Conservation (phyloP, 2,329 filamentous ascomycete species). For the Xylaria sp. region DNA sequence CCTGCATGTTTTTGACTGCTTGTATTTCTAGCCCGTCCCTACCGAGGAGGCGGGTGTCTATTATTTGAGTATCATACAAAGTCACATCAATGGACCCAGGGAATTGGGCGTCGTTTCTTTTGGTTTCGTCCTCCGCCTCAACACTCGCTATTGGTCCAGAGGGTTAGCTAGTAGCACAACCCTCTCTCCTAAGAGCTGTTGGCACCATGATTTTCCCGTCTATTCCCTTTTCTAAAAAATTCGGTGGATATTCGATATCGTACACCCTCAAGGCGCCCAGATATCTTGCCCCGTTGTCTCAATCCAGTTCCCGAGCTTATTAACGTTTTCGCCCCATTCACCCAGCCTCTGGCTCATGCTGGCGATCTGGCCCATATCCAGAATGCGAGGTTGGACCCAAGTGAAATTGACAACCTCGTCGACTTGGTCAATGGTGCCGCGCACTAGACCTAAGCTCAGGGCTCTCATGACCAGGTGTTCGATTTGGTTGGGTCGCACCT, state of each 20-base stretch:
- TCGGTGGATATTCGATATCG: background rate
- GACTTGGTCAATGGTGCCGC: conserved; percentile 96
- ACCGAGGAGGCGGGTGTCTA: conserved; percentile 27
- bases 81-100: background rate
- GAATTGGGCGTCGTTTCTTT: conserved; percentile 6
- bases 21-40: conserved; percentile 25
- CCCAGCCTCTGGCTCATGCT: conserved; percentile 88
- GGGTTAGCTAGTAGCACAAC: background rate
- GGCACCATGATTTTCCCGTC: conserved; percentile 1
- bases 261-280: conserved; percentile 74
- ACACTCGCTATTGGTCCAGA: conserved; percentile 5
- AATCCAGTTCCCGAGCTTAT: conserved; percentile 96
- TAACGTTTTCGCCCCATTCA: conserved; percentile 97
- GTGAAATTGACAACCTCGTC: conserved; percentile 93
- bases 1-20: conserved; percentile 21
- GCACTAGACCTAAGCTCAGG: conserved; percentile 88
- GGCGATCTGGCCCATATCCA: conserved; percentile 95
- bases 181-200: conserved; percentile 5
- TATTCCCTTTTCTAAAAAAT: background rate
- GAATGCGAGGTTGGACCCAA: conserved; percentile 98
- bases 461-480: conserved; percentile 99
- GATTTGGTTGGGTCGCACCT: conserved; percentile 90
- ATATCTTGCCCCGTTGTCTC: conserved; percentile 94
- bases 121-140: background rate
- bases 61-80: conserved; percentile 37